phyloP scores from a whole-genome alignment of 202 grass and related monocot genomes.

The Bolboschoenoplectus hybrid region DNA sequence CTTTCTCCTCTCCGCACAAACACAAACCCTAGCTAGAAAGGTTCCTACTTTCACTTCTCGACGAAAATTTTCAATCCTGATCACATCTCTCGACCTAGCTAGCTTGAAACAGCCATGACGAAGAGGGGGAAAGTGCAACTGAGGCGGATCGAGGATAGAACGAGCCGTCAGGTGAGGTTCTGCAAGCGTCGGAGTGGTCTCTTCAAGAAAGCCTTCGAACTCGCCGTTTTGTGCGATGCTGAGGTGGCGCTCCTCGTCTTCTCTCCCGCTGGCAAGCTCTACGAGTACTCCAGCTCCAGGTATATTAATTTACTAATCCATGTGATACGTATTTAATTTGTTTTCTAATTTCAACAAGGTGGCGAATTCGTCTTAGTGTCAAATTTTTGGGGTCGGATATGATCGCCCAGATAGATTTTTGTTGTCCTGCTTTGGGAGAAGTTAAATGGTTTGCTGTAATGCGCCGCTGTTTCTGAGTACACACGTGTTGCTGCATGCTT shows the following conservation, averaged over 20 bases:
- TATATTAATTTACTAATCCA: background rate
- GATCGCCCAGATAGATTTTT: background rate
- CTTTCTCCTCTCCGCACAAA: no score
- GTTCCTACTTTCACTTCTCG: no score
- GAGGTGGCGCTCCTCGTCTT: no score
- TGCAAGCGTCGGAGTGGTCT: slow-evolving; percentile 45
- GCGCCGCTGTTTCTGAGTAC: background rate
- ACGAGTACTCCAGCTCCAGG: slow-evolving; percentile 48
- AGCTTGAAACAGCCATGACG: background rate
- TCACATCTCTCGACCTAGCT: background rate
- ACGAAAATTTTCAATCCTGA: no score
- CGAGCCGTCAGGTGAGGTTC: slow-evolving; percentile 51
- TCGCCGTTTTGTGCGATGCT: no score
- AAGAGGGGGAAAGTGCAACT: slow-evolving; percentile 52
- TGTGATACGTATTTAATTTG: background rate
- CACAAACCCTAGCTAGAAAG: no score
- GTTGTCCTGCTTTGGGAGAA: background rate
- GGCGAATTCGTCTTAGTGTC: background rate
- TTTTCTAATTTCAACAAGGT: background rate
- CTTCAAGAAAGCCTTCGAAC: slow-evolving; percentile 56
- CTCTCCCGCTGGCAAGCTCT: slow-evolving; percentile 40
- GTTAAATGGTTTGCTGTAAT: background rate
- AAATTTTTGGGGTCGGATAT: background rate
- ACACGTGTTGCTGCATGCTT: background rate
- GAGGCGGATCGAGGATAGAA: slow-evolving; percentile 53